Percentiles rank a stretch among this genome's conserved stretches.
phyloP scores from a whole-genome alignment of 2,329 filamentous ascomycete species.

The Penicillium olsonii region DNA sequence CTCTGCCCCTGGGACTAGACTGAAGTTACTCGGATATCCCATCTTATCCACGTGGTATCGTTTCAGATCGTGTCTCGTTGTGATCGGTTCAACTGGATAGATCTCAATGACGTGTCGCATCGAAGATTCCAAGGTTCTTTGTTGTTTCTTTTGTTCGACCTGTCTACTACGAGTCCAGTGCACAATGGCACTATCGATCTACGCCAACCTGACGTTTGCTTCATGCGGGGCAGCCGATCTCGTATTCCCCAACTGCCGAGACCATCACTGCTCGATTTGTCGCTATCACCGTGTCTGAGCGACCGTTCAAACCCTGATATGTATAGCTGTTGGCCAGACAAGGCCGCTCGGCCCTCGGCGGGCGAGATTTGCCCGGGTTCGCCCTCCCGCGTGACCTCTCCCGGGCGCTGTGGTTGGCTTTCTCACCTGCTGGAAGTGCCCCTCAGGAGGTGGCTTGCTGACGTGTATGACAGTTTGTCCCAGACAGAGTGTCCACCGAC shows the following conservation, averaged over 20 bases:
- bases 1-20: neutral
- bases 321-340: neutral
- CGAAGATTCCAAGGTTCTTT: slow-evolving; percentile 7
- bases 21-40: neutral
- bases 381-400: slow-evolving; percentile 11
- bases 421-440: slow-evolving; percentile 1
- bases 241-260: neutral
- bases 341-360: slow-evolving; percentile 8
- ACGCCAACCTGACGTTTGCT: slow-evolving; percentile 1
- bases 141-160: neutral
- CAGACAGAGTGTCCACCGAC: neutral
- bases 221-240: slow-evolving; percentile 8
- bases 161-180: slow-evolving; percentile 1
- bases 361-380: slow-evolving; percentile 10
- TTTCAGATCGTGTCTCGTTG: neutral
- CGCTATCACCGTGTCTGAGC: neutral
- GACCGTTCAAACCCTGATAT: slow-evolving; percentile 1
- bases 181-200: slow-evolving; percentile 1
- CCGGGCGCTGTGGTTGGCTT: slow-evolving; percentile 1
- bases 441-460: slow-evolving; percentile 6
- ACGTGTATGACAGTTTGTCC: slow-evolving; percentile 17
- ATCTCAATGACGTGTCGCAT: slow-evolving; percentile 5
- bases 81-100: slow-evolving; percentile 7
- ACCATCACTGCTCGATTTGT: slow-evolving; percentile 5
- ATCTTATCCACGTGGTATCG: slow-evolving; percentile 4